Evolutionary conservation across 1,284 basidiomycete genomes (phyloP), one percentile per base, ranked within the genome.

Genomic region (Lentinula novae-zelandiae): DNA sequence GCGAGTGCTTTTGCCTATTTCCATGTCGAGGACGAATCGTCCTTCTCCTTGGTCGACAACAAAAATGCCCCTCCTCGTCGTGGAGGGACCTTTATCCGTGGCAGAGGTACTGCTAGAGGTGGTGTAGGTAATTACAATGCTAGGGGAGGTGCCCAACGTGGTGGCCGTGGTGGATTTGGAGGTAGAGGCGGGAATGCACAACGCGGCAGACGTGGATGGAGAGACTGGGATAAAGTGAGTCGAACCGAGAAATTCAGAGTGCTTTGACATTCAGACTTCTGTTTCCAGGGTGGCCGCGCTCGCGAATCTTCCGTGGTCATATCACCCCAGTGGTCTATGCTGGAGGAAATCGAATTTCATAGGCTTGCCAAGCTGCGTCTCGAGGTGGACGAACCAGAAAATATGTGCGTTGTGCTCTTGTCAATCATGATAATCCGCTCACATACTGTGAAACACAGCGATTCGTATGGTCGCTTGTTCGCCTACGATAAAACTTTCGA

Each of bases 341-440:
- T 98, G 58, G 96, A 98, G 77, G 97, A 99, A 79, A 91, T 99
- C 69, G 96, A 98, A 73, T 99, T 98, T 79, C 86, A 91, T 75
- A 90, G 96, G 61, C 82, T 99, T 64, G 79, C 89, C 49, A 99
- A 99, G 77, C 82, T 99, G 64, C 86, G 92, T 61, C 84, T 99
- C 48, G 94, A 95, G 60, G 95, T 99, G 20, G 92, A 95, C 65
- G 90, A 93, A 49, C 91, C 89, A 44, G 93, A 96, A 69, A 87
- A 93, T 66, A 74, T 97, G 93, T 95, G 68, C 71, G 90, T 80
- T 31, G 59, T 53, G 42, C 55, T 48, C 36, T 64, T 64, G 53
- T 61, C 6, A 5, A 31, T 0, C 55, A 46, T 60, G 22, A 53
- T 57, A 52, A 58, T 63, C 13, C 51, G 38, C 51, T 63, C 40